Conservation (phyloP, 768 basidiomycete species). For the Tricholoma furcatifolium region DNA sequence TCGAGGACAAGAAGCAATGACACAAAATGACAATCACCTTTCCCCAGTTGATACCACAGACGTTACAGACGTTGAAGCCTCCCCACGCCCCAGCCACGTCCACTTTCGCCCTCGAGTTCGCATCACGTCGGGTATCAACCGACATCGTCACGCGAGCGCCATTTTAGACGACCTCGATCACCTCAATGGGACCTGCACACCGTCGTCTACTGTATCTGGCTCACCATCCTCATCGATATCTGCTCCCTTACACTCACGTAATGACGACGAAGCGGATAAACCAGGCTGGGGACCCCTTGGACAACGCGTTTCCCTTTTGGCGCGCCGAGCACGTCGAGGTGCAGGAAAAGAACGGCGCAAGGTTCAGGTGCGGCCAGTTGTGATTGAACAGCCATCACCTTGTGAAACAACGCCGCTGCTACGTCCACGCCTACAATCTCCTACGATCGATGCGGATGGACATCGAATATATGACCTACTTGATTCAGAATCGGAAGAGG, state of each 20-base stretch:
- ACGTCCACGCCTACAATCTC: conserved; percentile 10
- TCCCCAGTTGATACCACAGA: conserved; percentile 5
- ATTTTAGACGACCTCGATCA: conserved; percentile 4
- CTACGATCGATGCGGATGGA: conserved; percentile 5
- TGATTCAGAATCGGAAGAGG: conserved; percentile 26
- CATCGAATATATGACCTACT: conserved; percentile 10
- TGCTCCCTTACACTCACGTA: conserved; percentile 65
- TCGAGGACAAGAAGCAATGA: conserved; percentile 18
- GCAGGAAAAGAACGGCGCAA: conserved; percentile 16
- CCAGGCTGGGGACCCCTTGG: conserved; percentile 64
- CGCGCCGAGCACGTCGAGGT: conserved; percentile 22
- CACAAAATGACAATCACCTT: conserved; percentile 8
- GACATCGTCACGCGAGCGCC: conserved; percentile 33
- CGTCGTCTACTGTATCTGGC: conserved; percentile 48
- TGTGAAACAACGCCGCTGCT: conserved; percentile 42
- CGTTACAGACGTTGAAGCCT: conserved; percentile 9
- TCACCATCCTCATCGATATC: conserved; percentile 83
- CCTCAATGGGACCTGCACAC: conserved; percentile 10
- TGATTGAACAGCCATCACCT: conserved; percentile 3
- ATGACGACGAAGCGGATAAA: conserved; percentile 41
- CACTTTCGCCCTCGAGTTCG: conserved; percentile 77
- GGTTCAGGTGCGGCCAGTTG: conserved; percentile 2
- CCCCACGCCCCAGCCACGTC: conserved; percentile 34
- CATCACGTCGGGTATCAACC: conserved; percentile 68
- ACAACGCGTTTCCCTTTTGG: conserved; percentile 46